A percentile compares a stretch with the other conserved stretches of the same genome.
phyloP scores from a whole-genome alignment of 352 stramenopile genomes.

The Phytophthora pini region DNA sequence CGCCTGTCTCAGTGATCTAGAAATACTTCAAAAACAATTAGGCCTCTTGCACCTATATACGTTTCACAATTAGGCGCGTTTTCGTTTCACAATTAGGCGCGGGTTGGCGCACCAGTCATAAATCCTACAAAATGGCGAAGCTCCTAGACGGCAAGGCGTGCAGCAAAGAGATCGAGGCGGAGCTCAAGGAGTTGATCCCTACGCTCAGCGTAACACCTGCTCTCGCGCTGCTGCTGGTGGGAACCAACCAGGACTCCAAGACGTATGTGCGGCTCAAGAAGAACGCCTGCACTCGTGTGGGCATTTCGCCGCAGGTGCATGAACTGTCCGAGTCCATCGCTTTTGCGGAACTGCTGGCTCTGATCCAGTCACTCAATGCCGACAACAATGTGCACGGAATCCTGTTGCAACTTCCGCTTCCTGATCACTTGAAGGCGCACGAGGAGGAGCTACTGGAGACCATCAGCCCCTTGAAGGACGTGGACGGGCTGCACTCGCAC shows the following conservation, averaged over 20 bases:
- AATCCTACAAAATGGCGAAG: constrained; percentile 37
- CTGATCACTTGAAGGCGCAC: constrained; percentile 60
- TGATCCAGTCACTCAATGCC: constrained; percentile 86
- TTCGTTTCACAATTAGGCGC: too few species aligned
- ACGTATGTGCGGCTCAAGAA: constrained; percentile 99
- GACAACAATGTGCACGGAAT: constrained; percentile 94
- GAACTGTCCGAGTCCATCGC: constrained; percentile 55
- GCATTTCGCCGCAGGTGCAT: constrained; percentile 89
- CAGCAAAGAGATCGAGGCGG: constrained; percentile 80
- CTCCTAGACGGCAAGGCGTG: constrained; percentile 88
- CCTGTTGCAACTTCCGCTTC: constrained; percentile 93
- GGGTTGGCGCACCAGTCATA: constrained; percentile 3
- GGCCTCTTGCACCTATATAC: too few species aligned
- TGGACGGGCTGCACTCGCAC: constrained; percentile 98
- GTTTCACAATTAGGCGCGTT: too few species aligned
- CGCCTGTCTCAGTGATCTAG: too few species aligned
- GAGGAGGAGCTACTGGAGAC: constrained; percentile 92
- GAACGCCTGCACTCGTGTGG: constrained; percentile 95
- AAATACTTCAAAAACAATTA: too few species aligned
- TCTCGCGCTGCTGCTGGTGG: constrained; percentile 96
- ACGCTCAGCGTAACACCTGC: constrained; percentile 67
- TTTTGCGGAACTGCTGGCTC: constrained; percentile 56
- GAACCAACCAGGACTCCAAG: constrained; percentile 91
- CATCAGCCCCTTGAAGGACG: constrained; percentile 95
- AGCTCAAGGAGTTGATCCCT: constrained; percentile 81